Base-by-base conservation (phyloP, 2,329 filamentous ascomycete species). In the Aquanectria penicillioides region DNA sequence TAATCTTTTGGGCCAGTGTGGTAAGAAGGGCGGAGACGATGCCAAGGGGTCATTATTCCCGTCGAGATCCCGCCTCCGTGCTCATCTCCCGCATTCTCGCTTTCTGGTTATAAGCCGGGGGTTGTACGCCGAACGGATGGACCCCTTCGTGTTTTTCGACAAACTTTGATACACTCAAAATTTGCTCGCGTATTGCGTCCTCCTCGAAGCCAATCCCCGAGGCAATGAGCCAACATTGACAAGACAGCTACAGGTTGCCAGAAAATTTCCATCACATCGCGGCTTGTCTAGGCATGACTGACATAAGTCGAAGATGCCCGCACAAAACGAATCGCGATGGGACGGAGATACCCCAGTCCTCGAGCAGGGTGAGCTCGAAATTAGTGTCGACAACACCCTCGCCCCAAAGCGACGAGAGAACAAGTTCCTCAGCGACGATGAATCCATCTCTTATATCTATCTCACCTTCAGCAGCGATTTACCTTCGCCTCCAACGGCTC, bases 401-500 rank as follows among this genome's bases (percentile, higher is more conserved):
- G 52, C 62, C 2, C n/a, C 60, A n/a, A 54, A 58, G 28, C 33
- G 37, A 15, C 18, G 56, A 33, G 62, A 51, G 18, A 34, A 47
- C 5, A 60, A 51, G 10, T 20, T 15, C 31, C 40, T 62, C 22
- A 15, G 28, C 29, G 36, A 44, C 15, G 38, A 68, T 44, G 65
- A 67, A n/a, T 66, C 71, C 18, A 78, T 82, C 55, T 71, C 72
- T 9, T 71, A 75, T 48, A 67, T 75, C 4, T 81, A 81, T 61
- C 70, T 83, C 6, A 75, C 77, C 13, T 80, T 80, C 57, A 67
- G 73, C 17, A 79, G 75, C 17, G 44, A 60, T 3, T 62, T 81
- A 4, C 80, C 80, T 3, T 47, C 58, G 13, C 67, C 53, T 17
- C 71, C 57, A 59, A 68, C 59, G 54, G 23, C 55, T n/a, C 38